These are phyloP conservation scores for Scenedesmus sp. DNA, from an alignment of 163 green algal genomes.

Conservation along the genomic window DNA sequence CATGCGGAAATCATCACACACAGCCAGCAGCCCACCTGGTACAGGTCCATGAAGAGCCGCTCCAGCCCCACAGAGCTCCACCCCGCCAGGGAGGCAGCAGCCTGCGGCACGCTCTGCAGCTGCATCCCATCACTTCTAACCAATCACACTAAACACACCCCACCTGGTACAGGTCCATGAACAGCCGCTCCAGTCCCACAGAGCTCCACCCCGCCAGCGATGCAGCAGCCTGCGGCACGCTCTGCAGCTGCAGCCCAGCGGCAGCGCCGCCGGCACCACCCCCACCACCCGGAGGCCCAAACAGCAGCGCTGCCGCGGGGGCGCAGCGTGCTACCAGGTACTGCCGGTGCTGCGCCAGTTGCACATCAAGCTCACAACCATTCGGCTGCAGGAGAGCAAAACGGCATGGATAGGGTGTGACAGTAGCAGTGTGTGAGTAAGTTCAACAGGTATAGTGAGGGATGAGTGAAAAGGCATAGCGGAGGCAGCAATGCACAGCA, in stretches of 20 bases:
- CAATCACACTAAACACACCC: not conserved
- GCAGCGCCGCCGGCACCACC: not conserved
- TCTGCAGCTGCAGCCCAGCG: constrained; percentile 6
- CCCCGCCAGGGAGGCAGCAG: not conserved
- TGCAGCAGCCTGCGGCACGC: not conserved
- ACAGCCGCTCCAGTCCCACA: constrained; percentile 28
- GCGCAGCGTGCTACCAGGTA: constrained; percentile 23
- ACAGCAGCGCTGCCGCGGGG: constrained; percentile 26
- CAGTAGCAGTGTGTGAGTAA: not conserved
- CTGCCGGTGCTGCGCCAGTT: not conserved
- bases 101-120: constrained; percentile 18
- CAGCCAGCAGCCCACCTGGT: not conserved
- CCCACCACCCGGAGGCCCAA: not conserved
- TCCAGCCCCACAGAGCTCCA: constrained; percentile 20
- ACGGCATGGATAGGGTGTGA: not conserved
- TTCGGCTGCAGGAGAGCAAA: not conserved
- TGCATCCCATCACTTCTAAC: not conserved
- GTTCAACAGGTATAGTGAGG: no score
- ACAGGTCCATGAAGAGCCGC: constrained; percentile 34
- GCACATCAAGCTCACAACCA: not conserved
- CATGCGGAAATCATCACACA: no score
- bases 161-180: constrained; percentile 37
- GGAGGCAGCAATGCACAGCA: no score
- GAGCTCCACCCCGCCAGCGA: not conserved
- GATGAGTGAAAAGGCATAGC: no score